These are phyloP conservation scores for Globisporangium yorkense DNA, from an alignment of 352 stramenopile species.

Conservation along the genomic window DNA sequence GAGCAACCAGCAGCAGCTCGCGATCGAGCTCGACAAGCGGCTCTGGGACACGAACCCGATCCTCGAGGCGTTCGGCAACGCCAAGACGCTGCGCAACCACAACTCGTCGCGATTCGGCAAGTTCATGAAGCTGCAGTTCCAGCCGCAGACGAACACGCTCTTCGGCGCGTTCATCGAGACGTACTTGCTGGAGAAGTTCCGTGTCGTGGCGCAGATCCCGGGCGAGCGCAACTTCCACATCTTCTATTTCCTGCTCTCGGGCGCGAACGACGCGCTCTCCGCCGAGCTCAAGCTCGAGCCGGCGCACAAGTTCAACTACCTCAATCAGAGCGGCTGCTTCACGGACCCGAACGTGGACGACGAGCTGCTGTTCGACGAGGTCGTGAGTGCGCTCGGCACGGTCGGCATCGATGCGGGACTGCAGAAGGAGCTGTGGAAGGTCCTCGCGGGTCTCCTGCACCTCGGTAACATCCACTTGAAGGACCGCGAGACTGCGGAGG, in stretches of 20 bases:
- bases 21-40: conserved; percentile 79
- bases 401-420: conserved; percentile 63
- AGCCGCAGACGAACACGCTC: conserved; percentile 62
- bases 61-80: conserved; percentile 84
- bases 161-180: conserved; percentile 82
- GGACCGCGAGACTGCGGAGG: conserved; percentile 75
- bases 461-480: conserved; percentile 75
- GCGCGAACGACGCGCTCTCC: conserved; percentile 53
- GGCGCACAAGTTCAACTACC: conserved; percentile 61
- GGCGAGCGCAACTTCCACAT: conserved; percentile 90
- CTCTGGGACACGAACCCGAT: conserved; percentile 88
- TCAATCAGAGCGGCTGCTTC: conserved; percentile 85
- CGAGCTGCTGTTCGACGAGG: conserved; percentile 82
- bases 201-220: conserved; percentile 80
- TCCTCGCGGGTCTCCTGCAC: conserved; percentile 73
- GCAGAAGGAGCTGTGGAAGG: conserved; percentile 74
- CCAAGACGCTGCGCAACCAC: conserved; percentile 86
- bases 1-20: conserved; percentile 44
- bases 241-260: conserved; percentile 87
- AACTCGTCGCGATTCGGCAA: conserved; percentile 86
- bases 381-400: conserved; percentile 66
- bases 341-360: conserved; percentile 84
- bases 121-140: conserved; percentile 90
- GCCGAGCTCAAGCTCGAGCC: conserved; percentile 54
- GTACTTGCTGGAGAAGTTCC: conserved; percentile 88